These are phyloP conservation scores for Lophiotrema nucula DNA, from an alignment of 495 filamentous ascomycete species.

Conservation along the genomic window DNA sequence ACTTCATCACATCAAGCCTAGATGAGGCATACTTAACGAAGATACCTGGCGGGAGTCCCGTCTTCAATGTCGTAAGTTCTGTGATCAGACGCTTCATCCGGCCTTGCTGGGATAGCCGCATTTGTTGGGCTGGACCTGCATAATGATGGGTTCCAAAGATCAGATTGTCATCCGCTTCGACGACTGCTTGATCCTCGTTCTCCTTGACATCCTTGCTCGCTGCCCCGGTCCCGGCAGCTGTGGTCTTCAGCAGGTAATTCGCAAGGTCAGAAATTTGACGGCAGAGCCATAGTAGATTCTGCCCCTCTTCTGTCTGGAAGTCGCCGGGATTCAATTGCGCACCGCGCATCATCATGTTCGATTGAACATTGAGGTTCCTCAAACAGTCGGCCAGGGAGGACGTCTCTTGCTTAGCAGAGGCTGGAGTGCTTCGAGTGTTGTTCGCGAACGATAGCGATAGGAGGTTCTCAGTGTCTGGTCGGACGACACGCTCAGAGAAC, in stretches of 20 bases:
- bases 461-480: slow-evolving; percentile 29
- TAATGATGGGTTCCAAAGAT: slow-evolving; percentile 3
- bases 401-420: slow-evolving; percentile 5
- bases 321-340: slow-evolving; percentile 15
- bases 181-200: not conserved
- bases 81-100: slow-evolving; percentile 55
- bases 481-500: slow-evolving; percentile 20
- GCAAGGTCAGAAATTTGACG: slow-evolving; percentile 28
- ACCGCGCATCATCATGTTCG: slow-evolving; percentile 33
- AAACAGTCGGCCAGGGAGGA: slow-evolving; percentile 32
- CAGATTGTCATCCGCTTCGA: slow-evolving; percentile 5
- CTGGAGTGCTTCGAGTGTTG: not conserved
- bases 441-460: slow-evolving; percentile 24
- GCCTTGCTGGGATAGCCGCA: slow-evolving; percentile 19
- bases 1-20: slow-evolving; percentile 57
- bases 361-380: slow-evolving; percentile 35
- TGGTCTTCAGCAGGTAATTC: slow-evolving; percentile 15
- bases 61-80: slow-evolving; percentile 52
- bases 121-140: not conserved
- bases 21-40: slow-evolving; percentile 55
- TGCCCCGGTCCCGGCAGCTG: slow-evolving; percentile 1
- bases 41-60: slow-evolving; percentile 57
- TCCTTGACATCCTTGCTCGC: not conserved
- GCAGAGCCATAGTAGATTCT: slow-evolving; percentile 28
- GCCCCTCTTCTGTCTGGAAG: slow-evolving; percentile 30